Evolutionary conservation across 2,329 filamentous ascomycete species (phyloP).

Genomic region (Colletotrichum abscissum): DNA sequence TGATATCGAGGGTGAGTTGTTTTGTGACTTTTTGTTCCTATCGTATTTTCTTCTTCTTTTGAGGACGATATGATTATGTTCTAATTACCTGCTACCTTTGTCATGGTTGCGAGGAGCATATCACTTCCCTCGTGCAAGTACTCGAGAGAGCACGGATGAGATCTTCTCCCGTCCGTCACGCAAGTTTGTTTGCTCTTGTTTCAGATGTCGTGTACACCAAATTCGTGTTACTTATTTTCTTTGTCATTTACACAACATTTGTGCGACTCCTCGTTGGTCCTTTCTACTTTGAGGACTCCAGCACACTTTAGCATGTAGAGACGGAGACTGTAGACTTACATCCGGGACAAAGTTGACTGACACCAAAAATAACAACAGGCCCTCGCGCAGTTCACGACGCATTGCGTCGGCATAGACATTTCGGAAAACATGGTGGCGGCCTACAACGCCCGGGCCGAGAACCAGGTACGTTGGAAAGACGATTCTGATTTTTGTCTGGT

Average conservation of each 20-base stretch:
- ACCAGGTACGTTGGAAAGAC: constrained; percentile 55
- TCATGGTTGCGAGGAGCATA: neutral
- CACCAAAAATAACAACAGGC: constrained; percentile 52
- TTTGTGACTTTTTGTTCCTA: neutral
- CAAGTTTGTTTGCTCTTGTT: neutral
- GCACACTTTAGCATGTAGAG: neutral
- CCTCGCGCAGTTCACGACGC: constrained; percentile 70
- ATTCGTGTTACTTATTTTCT: neutral
- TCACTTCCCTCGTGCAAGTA: neutral
- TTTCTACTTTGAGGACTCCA: neutral
- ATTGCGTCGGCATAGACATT: constrained; percentile 76
- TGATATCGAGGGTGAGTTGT: constrained; percentile 69
- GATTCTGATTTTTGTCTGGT: neutral
- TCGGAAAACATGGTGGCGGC: constrained; percentile 76
- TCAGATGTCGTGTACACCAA: neutral
- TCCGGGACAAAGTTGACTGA: neutral
- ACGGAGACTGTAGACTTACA: no score
- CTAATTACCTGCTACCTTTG: neutral
- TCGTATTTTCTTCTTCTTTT: no score
- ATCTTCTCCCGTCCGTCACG: neutral
- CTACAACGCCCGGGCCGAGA: constrained; percentile 71
- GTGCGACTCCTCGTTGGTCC: neutral
- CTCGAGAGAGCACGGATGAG: no score
- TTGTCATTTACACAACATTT: neutral
- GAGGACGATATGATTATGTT: neutral